Base-by-base conservation (phyloP, 768 basidiomycete species). In the Lentinula detonsa region DNA sequence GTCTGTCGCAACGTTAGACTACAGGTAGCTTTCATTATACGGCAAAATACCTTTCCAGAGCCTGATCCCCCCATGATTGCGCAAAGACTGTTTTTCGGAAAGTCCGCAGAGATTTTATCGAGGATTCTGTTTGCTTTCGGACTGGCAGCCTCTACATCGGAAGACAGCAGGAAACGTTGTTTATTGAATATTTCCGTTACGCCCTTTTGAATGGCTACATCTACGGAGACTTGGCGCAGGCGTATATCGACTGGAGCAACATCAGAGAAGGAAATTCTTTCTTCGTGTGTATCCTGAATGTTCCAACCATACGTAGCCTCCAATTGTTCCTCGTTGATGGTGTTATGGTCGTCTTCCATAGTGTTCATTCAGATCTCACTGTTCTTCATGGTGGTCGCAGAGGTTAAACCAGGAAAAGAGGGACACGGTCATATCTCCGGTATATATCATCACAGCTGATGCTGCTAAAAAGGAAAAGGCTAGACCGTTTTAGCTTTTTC, bases 1-100 rank as follows among this genome's bases (percentile, higher is more conserved):
- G 62, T 62, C 62, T 62, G 37, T 31, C 4, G 6, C 5, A 11
- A 28, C n/a, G 11, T 59, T 15, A 59, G 46, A 28, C 10, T 13
- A 3, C 7, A 45, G 5, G 9, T 18, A 28, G 33, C 4, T 46
- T 13, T 5, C n/a, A 5, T 16, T 2, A 18, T 18, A 15, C 5
- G 15, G 43, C 23, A 16, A 53, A 23, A 42, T 54, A 59, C 62
- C 57, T 62, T 62, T 34, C 62, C 62, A 43, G 57, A 59, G 21
- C 62, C 62, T 42, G 57, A 59, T 21, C 57, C 57, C 15, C 62
- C 62, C 37, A 62, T 49, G 15, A 62, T 62, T n/a, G 57, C 62
- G 21, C 57, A 51, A 21, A 62, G 52, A 34, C 45, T 59, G 18
- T 45, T 50, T 40, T 33, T 50, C 5, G 57, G 58, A 59, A 62